A percentile compares a stretch with the other conserved stretches of the same genome.
Conservation (phyloP, 345 rosid species). For the Populus simonii region DNA sequence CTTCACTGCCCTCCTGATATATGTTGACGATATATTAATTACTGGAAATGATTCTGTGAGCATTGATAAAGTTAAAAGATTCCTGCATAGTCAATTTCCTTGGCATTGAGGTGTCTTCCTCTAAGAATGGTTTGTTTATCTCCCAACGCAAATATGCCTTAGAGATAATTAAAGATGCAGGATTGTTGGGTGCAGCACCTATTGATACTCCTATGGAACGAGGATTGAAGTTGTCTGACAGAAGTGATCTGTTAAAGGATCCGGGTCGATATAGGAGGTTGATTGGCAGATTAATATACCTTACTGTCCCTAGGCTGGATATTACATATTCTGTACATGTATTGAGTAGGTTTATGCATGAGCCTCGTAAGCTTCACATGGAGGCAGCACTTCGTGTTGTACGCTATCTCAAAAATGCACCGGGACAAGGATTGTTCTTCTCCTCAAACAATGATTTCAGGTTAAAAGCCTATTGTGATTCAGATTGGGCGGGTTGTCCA, state of each 20-base stretch:
- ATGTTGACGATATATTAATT: background rate
- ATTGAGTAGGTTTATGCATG: background rate
- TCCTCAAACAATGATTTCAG: background rate
- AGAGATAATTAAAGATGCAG: background rate
- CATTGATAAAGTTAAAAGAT: background rate
- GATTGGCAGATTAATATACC: background rate
- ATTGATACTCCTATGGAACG: background rate
- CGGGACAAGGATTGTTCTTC: background rate
- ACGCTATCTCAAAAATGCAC: background rate
- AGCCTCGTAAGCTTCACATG: background rate
- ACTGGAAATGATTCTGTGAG: background rate
- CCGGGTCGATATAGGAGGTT: conserved; percentile 3
- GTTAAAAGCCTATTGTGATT: background rate
- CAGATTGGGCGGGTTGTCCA: background rate
- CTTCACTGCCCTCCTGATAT: background rate
- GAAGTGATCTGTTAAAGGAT: conserved; percentile 2
- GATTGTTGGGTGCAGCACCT: background rate
- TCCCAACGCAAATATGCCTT: background rate
- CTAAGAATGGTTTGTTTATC: background rate
- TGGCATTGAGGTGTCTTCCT: background rate
- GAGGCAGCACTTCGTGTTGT: background rate
- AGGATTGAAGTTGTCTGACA: conserved; percentile 4
- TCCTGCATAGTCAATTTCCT: background rate
- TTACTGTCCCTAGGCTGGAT: conserved; percentile 3
- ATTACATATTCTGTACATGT: conserved; percentile 2